phyloP scores from a whole-genome alignment of 2,329 filamentous ascomycete species.

The Aspergillus sp. region DNA sequence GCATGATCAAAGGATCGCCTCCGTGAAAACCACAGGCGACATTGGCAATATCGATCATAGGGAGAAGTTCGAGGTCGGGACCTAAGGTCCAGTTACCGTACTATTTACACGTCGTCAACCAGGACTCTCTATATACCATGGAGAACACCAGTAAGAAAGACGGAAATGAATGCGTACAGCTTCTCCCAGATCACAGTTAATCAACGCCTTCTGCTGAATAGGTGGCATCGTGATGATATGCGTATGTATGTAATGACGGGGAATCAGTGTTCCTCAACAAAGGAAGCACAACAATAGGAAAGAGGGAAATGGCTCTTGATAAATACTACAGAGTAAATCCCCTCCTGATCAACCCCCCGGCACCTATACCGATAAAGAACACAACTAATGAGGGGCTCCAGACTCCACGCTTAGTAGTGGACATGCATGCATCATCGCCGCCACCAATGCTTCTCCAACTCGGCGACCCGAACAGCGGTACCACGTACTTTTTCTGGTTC shows the following conservation, averaged over 20 bases:
- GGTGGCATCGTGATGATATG: slow-evolving; percentile 35
- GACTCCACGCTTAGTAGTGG: background rate
- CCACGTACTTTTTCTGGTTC: background rate
- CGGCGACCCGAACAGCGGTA: background rate
- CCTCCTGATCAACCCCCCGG: background rate
- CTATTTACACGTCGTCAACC: slow-evolving; percentile 2
- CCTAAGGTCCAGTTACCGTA: slow-evolving; percentile 43
- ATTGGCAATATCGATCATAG: slow-evolving; percentile 55
- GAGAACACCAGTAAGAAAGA: too few species aligned
- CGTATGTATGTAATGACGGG: background rate
- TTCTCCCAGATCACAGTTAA: slow-evolving; percentile 43
- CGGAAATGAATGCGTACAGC: slow-evolving; percentile 17
- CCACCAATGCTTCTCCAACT: background rate
- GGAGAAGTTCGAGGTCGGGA: slow-evolving; percentile 54
- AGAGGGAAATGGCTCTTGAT: too few species aligned
- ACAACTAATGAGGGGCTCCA: background rate
- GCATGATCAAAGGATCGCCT: slow-evolving; percentile 58
- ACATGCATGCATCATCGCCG: background rate
- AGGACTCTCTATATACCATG: background rate
- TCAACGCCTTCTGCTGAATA: slow-evolving; percentile 44
- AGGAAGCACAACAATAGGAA: background rate
- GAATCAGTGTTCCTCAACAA: background rate
- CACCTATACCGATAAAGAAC: background rate
- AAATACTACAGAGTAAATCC: too few species aligned
- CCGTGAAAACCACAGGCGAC: slow-evolving; percentile 55